phyloP scores from a whole-genome alignment of 2,329 filamentous ascomycete species.

The Calonectria pauciramosa region DNA sequence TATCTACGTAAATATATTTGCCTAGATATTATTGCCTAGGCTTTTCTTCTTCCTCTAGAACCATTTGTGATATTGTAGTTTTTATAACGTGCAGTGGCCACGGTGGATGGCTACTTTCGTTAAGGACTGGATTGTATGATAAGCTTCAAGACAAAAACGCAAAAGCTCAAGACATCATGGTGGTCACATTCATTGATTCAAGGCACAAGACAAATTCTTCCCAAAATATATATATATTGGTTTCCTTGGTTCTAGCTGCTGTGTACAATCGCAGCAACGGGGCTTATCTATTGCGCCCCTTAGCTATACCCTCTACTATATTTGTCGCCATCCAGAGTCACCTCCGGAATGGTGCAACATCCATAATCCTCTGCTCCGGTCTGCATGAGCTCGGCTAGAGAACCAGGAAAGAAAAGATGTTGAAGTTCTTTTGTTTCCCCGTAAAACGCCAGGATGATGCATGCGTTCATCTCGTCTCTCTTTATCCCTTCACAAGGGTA shows the following conservation, averaged over 20 bases:
- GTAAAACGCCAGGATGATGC: conserved; percentile 55
- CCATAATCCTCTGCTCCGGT: conserved; percentile 43
- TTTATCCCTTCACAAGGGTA: conserved; percentile 54
- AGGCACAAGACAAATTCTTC: not conserved
- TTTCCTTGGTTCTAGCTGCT: conserved; percentile 46
- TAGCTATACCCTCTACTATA: conserved; percentile 22
- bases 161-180: conserved; percentile 1
- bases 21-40: too few relatives aligned
- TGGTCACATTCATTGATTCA: not conserved
- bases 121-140: not conserved
- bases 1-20: too few relatives aligned
- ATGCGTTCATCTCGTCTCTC: conserved; percentile 45
- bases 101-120: too few relatives aligned
- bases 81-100: too few relatives aligned
- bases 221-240: conserved; percentile 26
- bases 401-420: conserved; percentile 62
- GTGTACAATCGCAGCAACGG: conserved; percentile 39
- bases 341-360: conserved; percentile 36
- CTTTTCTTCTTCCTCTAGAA: too few relatives aligned
- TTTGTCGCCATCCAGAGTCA: conserved; percentile 27
- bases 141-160: not conserved
- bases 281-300: conserved; percentile 37
- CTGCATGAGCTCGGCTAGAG: conserved; percentile 57
- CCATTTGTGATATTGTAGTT: too few relatives aligned
- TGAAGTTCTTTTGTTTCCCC: conserved; percentile 63